Base-by-base conservation (phyloP, 768 basidiomycete genomes). In the Paxillus ammoniavirescens region DNA sequence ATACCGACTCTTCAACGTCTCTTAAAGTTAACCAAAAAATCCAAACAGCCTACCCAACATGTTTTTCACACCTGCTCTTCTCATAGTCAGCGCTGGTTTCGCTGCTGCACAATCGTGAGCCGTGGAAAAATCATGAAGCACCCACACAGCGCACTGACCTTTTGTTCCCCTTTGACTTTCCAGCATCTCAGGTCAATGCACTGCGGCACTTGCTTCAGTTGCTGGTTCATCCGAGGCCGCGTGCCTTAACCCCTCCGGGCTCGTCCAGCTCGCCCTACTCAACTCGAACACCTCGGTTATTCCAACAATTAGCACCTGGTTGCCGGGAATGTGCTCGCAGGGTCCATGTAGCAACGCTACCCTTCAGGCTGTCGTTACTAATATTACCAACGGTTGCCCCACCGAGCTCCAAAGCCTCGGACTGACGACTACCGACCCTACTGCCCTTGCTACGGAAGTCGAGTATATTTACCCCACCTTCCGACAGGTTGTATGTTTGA, bases 281-380 rank as follows among this genome's bases (percentile, higher is more conserved):
- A 64, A 65, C 37, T 61, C 67, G 3, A 57, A 52, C 21, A 63
- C 67, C 12, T 77, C 76, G 0, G 38, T 78, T 48, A 61, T 78
- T 33, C 57, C 66, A 2, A 69, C 82, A 12, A 59, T 89, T 51
- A 72, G 86, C 67, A 76, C 49, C 38, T 91, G 89, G 89, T 68
- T 89, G 45, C 74, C 69, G 0, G 79, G 78, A 44, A 36, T 86
- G 48, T 89, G 87, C 64, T 58, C 75, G 15, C 69, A 72, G 43
- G 69, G 70, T 3, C 65, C 80, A 8, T 89, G 88, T 65, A 79
- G 73, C 59, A 86, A 90, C 55, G 69, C 69, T 17, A 83, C 86
- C 0, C 73, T 91, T 9, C 68, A 83, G 17, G 61, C 72, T 2
- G 73, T 89, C 42, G 78, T 83, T 8, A 61, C 72, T 30, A 83